Evolutionary conservation across 176 grass and related monocot genomes (phyloP).

Genomic region (Panicum miliaceum): DNA sequence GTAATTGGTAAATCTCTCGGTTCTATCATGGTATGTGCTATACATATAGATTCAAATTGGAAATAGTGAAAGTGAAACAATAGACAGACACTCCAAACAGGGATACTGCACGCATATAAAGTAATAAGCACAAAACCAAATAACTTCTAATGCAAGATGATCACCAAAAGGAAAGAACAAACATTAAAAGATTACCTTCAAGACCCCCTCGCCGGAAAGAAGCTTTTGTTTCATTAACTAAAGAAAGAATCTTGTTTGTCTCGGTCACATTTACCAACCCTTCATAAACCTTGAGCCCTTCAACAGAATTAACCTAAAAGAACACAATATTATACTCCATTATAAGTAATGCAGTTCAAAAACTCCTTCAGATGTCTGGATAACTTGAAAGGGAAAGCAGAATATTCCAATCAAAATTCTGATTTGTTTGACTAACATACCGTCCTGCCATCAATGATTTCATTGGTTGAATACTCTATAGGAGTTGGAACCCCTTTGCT

Average conservation of each 20-base stretch:
- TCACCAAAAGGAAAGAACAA: conserved; percentile 5
- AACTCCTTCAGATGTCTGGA: conserved; percentile 9
- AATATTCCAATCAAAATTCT: background rate
- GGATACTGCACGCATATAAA: background rate
- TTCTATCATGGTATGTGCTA: background rate
- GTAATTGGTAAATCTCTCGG: background rate
- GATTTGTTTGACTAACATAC: conserved; percentile 24
- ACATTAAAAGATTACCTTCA: conserved; percentile 57
- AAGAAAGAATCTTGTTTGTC: conserved; percentile 64
- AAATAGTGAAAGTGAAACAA: conserved; percentile 6
- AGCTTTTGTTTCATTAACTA: conserved; percentile 81
- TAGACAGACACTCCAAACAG: background rate
- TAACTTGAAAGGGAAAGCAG: conserved; percentile 12
- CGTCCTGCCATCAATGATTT: conserved; percentile 70
- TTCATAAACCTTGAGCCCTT: conserved; percentile 94
- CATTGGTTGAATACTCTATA: conserved; percentile 62
- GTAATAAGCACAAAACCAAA: conserved; percentile 17
- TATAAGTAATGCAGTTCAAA: background rate
- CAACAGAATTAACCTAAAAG: conserved; percentile 80
- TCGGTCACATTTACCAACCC: conserved; percentile 63
- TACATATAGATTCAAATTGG: background rate
- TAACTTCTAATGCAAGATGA: background rate
- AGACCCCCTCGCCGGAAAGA: conserved; percentile 57
- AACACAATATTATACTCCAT: conserved; percentile 18
- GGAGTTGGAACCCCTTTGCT: conserved; percentile 42